Evolutionary conservation across 108 stramenopile genomes (phyloP), one percentile per base, ranked within the genome.

Genomic region (Skeletonema tropicum): DNA sequence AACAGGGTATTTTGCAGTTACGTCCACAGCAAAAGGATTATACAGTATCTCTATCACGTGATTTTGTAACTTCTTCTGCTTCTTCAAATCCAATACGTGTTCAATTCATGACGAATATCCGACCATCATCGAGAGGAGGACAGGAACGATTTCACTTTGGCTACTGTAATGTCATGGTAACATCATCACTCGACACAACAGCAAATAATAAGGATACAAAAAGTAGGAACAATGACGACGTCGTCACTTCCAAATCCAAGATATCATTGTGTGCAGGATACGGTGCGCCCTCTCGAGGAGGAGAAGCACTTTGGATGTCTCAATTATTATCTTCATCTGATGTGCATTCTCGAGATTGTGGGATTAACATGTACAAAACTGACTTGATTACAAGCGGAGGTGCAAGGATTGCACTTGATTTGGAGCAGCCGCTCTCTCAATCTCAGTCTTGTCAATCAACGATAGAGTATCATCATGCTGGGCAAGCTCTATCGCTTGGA

Each of bases 401-500:
- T 48, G 48, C 62, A 7, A 60, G 31, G 13, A 8, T 80, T 5
- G 65, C 70, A 63, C 42, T 80, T n/a, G 72, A 73, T 46, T 38
- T 70, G 38, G 57, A 80, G 29, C 79, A 80, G 25, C 26, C 35
- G 29, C 30, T 80, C 8, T 69, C 68, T n/a, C 14, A 49, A 6
- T 74, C 79, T 1, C 68, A 73, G 12, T 6, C 33, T 15, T 80
- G 72, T 36, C 72, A 74, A 15, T 68, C 48, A 19, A 68, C 68
- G n/a, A 26, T 80, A 15, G 21, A 80, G 48, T 80, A 80, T 15
- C 48, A 61, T 36, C 73, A 69, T 65, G 25, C 46, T 5, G 68
- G 68, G 6, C 67, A 55, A 9, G 48, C 25, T 30, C 30, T 80
- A 42, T 64, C 79, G 10, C 32, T 80, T 7, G 73, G 79, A 38